Conservation (phyloP, 106 monocot species). For the Phalaenopsis equestris region DNA sequence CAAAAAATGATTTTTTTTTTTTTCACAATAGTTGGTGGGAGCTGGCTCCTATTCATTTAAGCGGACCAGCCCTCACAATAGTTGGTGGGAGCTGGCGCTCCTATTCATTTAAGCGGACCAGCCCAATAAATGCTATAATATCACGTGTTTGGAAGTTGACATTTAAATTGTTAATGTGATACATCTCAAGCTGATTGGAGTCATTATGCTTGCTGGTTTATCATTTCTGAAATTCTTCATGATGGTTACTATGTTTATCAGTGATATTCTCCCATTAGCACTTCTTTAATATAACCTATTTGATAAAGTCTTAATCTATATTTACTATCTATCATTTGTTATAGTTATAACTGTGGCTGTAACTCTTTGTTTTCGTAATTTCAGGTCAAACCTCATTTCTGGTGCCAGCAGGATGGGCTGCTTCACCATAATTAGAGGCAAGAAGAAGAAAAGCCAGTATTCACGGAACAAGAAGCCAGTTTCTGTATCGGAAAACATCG, state of each 20-base stretch:
- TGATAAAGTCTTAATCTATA: no score
- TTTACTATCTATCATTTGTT: no score
- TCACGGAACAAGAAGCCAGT: conserved; percentile 17
- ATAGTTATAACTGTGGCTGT: no score
- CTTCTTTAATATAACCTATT: no score
- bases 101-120: neutral
- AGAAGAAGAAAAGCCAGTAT: conserved; percentile 54
- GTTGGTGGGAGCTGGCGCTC: no score
- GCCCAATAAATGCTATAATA: neutral
- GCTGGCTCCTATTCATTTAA: neutral
- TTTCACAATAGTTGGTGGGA: no score
- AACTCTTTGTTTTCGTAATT: no score
- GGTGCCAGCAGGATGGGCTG: conserved; percentile 57
- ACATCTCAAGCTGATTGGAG: neutral
- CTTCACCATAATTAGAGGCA: conserved; percentile 52
- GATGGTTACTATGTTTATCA: no score
- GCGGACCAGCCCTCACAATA: neutral
- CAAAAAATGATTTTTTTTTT: no score
- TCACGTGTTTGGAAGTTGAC: neutral
- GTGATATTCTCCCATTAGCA: no score
- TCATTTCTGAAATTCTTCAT: no score
- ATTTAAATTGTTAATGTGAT: neutral
- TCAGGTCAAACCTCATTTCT: no score
- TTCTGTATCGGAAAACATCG: conserved; percentile 17
- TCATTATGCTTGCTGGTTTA: neutral